Conservation (phyloP, 139 green algal species). For the Eudorina sp. region DNA sequence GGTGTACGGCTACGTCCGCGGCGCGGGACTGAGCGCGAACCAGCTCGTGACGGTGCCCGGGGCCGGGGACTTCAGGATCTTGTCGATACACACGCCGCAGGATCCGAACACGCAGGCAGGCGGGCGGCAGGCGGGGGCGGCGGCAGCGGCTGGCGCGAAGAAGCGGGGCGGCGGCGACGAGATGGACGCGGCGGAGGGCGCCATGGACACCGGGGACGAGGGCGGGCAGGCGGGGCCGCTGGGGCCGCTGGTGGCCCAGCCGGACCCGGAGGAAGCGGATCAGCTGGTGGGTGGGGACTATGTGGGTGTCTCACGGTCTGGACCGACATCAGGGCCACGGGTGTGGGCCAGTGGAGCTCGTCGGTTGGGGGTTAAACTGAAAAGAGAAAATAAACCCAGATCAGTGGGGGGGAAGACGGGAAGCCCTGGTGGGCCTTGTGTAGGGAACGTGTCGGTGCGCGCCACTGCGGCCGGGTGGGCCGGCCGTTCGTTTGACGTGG, state of each 20-base stretch:
- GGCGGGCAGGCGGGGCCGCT: not conserved
- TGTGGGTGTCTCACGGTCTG: too few species aligned
- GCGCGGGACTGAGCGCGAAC: slow-evolving; percentile 77
- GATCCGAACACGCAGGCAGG: slow-evolving; percentile 46
- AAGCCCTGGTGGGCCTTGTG: too few species aligned
- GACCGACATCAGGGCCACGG: too few species aligned
- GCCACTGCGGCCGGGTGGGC: too few species aligned
- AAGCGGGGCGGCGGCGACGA: slow-evolving; percentile 15
- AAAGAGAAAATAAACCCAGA: too few species aligned
- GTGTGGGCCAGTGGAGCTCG: too few species aligned
- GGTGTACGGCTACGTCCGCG: slow-evolving; percentile 80
- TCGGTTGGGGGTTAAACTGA: too few species aligned
- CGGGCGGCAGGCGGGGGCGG: slow-evolving; percentile 10
- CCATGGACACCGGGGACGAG: slow-evolving; percentile 38
- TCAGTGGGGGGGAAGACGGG: too few species aligned
- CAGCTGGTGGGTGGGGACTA: slow-evolving; percentile 52
- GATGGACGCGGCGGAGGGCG: slow-evolving; percentile 21
- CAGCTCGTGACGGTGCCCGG: slow-evolving; percentile 84
- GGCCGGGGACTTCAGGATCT: slow-evolving; percentile 86
- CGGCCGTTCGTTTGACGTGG: too few species aligned
- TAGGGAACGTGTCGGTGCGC: too few species aligned
- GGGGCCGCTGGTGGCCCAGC: slow-evolving; percentile 59
- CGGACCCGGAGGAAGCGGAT: slow-evolving; percentile 70
- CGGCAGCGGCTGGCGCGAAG: too few species aligned
- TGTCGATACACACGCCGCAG: slow-evolving; percentile 64